Base-by-base conservation (phyloP, 768 basidiomycete genomes). In the Hemileccinum impolitum region DNA sequence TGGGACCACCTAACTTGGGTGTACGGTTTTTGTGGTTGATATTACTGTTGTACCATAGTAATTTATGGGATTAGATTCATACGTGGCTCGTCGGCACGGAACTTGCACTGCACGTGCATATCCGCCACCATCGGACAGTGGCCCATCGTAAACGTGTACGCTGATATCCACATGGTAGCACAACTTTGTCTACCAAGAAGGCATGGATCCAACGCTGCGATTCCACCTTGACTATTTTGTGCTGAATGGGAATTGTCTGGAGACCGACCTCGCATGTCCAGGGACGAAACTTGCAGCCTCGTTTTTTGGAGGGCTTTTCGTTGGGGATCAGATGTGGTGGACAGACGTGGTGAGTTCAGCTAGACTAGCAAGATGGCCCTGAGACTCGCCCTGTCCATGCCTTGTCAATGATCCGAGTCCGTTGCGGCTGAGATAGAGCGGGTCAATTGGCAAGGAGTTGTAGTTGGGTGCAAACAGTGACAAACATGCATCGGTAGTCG, bases 21-120 rank as follows among this genome's bases (percentile, higher is more conserved):
- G 46, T 56, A 48, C 31, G 10, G 19, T 46, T 47, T 53, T 23
- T 54, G 18, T 48, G 21, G 17, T 28, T 13, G 18, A 4, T 39
- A 26, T 32, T 41, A 28, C 45, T 47, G 56, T 51, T 60, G 61
- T 60, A 51, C 13, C 38, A 42, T 49, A 44, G 34, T 48, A 48
- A 41, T 28, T 35, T 51, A 49, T 37, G 48, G 31, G 31, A 32
- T 13, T 38, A 45, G 17, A 38, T 36, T 40, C 9, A 11, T 36
- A 35, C 6, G 39, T 37, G 35, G 18, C 3, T 34, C 23, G 18
- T 31, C 43, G 32, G 39, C 28, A 45, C 41, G 54, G 50, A 49
- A 32, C 42, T 39, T 47, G 45, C 34, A 51, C 46, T n/a, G 1
- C 40, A 48, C 37, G 37, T 36, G 44, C 25, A 52, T 23, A 23